Conservation (phyloP, 371 early-diverging fungal genomes). For the Syncephalis fuscata region DNA sequence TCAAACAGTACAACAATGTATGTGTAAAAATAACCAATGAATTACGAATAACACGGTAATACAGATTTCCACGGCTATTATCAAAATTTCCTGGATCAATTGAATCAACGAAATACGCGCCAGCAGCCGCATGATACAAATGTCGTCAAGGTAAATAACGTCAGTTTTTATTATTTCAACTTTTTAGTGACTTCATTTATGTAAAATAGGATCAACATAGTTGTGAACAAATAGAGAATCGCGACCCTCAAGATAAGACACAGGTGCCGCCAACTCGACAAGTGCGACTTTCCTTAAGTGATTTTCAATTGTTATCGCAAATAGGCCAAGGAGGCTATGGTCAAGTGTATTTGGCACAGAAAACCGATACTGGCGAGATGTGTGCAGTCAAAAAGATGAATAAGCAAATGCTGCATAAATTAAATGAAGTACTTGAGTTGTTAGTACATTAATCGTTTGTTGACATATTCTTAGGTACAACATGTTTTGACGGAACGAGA, state of each 20-base stretch:
- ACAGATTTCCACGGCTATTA: constrained; percentile 65
- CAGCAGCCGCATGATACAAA: constrained; percentile 19
- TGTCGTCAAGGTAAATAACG: too few species aligned
- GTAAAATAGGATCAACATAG: too few species aligned
- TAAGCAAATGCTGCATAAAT: constrained; percentile 53
- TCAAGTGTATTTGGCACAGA: constrained; percentile 40
- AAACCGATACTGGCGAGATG: constrained; percentile 52
- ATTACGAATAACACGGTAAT: too few species aligned
- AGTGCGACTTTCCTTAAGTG: constrained; percentile 31
- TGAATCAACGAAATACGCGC: constrained; percentile 38
- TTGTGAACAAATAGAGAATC: too few species aligned
- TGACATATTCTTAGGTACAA: constrained; percentile 5
- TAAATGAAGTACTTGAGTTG: constrained; percentile 24
- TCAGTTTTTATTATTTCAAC: too few species aligned
- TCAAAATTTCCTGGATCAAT: constrained; percentile 48
- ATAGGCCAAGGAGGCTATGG: constrained; percentile 82
- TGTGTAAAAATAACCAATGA: background rate
- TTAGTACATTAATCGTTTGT: background rate
- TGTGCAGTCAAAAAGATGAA: constrained; percentile 78
- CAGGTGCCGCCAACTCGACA: too few species aligned
- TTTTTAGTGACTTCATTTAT: too few species aligned
- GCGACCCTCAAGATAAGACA: too few species aligned
- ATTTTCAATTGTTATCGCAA: constrained; percentile 55
- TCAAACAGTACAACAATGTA: too few species aligned
- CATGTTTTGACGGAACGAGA: constrained; percentile 71